These are phyloP conservation scores for Cytospora schulzeri DNA, from an alignment of 2,329 filamentous ascomycete genomes.

Conservation along the genomic window DNA sequence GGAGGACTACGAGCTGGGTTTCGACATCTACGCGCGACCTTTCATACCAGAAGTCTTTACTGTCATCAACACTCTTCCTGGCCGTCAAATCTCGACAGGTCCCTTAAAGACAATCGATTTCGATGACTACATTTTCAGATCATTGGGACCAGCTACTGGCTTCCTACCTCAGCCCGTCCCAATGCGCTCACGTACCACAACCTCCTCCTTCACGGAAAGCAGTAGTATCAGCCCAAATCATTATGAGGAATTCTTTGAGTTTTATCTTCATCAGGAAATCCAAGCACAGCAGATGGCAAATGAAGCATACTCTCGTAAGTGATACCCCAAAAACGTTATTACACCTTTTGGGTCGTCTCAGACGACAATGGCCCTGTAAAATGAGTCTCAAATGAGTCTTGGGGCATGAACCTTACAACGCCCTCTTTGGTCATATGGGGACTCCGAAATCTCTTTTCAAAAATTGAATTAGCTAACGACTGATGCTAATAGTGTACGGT, in stretches of 20 bases:
- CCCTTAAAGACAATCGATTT: slow-evolving; percentile 24
- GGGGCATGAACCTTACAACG: not conserved
- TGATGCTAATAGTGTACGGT: slow-evolving; percentile 22
- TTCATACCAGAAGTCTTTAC: slow-evolving; percentile 29
- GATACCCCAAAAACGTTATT: not conserved
- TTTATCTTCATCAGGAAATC: slow-evolving; percentile 27
- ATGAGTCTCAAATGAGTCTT: not conserved
- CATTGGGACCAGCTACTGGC: slow-evolving; percentile 16
- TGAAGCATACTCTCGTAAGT: slow-evolving; percentile 21
- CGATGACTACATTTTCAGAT: slow-evolving; percentile 11
- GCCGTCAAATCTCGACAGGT: slow-evolving; percentile 11
- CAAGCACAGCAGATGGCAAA: slow-evolving; percentile 26
- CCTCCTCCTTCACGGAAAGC: not conserved
- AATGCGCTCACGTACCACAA: not conserved
- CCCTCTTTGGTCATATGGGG: not conserved
- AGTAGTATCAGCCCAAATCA: slow-evolving; percentile 8
- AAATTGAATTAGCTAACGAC: not conserved
- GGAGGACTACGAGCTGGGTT: slow-evolving; percentile 12
- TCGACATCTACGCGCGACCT: slow-evolving; percentile 31
- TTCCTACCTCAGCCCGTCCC: slow-evolving; percentile 16
- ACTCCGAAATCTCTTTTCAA: not conserved
- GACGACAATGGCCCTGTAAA: not conserved
- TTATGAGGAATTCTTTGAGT: slow-evolving; percentile 30
- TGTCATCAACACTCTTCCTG: slow-evolving; percentile 28
- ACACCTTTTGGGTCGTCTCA: not conserved